phyloP scores from a whole-genome alignment of 139 green algal genomes.

The Astrephomene gubernaculifera region DNA sequence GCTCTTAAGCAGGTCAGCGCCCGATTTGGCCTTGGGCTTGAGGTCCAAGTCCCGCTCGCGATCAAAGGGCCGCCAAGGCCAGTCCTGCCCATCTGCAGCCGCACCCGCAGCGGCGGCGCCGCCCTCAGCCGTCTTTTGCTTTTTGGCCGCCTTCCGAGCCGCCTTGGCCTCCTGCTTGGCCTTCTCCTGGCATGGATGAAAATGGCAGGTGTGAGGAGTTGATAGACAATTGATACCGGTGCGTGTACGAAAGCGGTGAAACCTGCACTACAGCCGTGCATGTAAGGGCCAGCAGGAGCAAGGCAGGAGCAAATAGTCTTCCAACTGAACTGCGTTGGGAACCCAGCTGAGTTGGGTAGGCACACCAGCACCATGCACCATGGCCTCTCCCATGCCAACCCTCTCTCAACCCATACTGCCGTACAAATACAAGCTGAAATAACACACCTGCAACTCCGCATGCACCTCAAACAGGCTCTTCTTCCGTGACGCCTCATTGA shows the following conservation, averaged over 20 bases:
- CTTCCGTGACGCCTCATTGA: constrained; percentile 55
- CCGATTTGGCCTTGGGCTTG: constrained; percentile 52
- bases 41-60: constrained; percentile 79
- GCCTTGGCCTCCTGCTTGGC: constrained; percentile 30
- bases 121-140: constrained; percentile 4
- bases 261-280: too few species aligned
- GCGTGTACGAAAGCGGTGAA: too few species aligned
- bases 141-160: constrained; percentile 4
- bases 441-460: constrained; percentile 35
- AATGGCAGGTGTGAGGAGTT: too few species aligned
- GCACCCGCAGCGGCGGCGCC: background rate
- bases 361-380: too few species aligned
- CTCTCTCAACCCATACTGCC: background rate
- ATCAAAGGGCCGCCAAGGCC: constrained; percentile 82
- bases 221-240: too few species aligned
- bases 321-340: too few species aligned
- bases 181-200: too few species aligned
- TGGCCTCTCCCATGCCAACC: too few species aligned
- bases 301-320: too few species aligned
- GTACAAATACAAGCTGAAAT: too few species aligned
- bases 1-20: constrained; percentile 63
- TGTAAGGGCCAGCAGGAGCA: too few species aligned
- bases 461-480: constrained; percentile 85
- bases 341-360: too few species aligned
- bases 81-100: constrained; percentile 29